Evolutionary conservation across 2,329 filamentous ascomycete genomes (phyloP), one percentile per base, ranked within the genome.

Genomic region (Arthroderma sp.): DNA sequence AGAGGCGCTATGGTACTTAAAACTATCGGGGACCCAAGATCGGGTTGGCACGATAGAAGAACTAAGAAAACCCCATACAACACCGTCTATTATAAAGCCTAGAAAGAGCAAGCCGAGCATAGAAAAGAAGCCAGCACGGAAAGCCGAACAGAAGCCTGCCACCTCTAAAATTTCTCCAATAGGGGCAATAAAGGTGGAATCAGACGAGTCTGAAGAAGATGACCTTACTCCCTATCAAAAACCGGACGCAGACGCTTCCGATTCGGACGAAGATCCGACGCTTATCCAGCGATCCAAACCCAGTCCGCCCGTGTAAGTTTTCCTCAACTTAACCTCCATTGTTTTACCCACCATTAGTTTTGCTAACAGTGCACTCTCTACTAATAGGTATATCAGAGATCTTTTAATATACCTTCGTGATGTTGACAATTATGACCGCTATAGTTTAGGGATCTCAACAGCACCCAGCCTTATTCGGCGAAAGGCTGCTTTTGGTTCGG

Each of bases 251-350:
- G 93, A 98, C 63, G 80, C 83, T 0, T 88, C 94, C 67, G 93
- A 98, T 67, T 91, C 89, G 0, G 90, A 96, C 58, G 91, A 96
- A 38, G 94, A 98, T 64, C 85, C 93, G 4, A 95, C 90, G 0
- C 76, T 95, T 17, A 80, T 97, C 52, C 85, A 87, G 58, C 81
- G 91, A 13, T 84, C 93, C 70, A 96, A 93, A 64, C 81, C 86
- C 21, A 86, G 81, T 58, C 81, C 89, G 0, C 93, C 93, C 0
- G 90, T 98, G 66, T 79, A 73, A 67, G 74, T 23, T 59, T 56
- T 13, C 58, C 59, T 25, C 55, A 62, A 28, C 58, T 62, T 44
- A 62, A 59, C 33, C 55, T 37, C 15, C 1, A 31, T 13, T 35
- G 4, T 4, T 31, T 13, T 47, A 15, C n/a, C 2, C 3, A 5